Conservation (phyloP, 2,329 filamentous ascomycete genomes). For the Fusarium xylarioides region DNA sequence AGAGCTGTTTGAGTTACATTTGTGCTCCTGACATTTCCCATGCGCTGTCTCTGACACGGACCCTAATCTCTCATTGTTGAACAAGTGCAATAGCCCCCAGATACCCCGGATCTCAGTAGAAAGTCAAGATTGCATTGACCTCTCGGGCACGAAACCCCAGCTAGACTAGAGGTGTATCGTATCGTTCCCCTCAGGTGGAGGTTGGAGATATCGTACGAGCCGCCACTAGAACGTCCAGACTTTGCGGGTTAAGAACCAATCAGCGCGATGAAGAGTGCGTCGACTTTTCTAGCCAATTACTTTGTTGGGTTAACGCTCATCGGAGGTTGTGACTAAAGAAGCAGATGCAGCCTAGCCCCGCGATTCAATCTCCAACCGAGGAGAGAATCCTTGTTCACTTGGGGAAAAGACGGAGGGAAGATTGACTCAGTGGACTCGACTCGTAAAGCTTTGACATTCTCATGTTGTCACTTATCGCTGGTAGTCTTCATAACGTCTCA, state of each 20-base stretch:
- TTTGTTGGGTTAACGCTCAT: neutral
- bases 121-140: neutral
- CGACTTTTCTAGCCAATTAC: neutral
- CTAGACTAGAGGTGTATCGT: neutral
- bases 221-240: neutral
- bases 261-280: neutral
- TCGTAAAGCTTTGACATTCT: neutral
- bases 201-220: conserved; percentile 23
- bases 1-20: conserved; percentile 7
- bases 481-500: neutral
- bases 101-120: neutral
- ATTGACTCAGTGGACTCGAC: neutral
- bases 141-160: neutral
- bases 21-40: conserved; percentile 12
- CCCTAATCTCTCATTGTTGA: neutral
- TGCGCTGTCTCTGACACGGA: too few relatives aligned
- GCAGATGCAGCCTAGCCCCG: neutral
- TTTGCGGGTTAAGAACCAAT: neutral
- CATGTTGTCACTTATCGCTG: neutral
- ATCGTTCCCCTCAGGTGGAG: conserved; percentile 2
- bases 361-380: neutral
- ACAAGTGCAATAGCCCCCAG: neutral
- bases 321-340: conserved; percentile 4
- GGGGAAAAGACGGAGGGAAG: neutral
- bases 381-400: neutral